Evolutionary conservation across 179 eudicot species (phyloP).

Genomic region (Carnegiea gigantea): DNA sequence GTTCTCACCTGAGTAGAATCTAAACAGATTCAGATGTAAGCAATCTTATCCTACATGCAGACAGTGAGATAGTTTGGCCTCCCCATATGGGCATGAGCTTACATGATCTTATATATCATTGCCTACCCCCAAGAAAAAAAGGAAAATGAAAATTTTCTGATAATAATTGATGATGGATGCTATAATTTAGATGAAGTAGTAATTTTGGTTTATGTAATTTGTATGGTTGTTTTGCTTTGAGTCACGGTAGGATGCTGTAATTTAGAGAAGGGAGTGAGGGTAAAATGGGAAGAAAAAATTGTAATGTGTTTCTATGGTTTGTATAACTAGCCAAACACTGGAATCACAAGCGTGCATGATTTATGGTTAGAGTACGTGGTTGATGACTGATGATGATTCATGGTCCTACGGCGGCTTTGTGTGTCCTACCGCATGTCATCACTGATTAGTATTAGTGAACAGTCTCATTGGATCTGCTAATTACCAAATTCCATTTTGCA

Average conservation of each 20-base stretch:
- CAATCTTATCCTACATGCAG: neutral
- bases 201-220: neutral
- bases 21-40: too few species aligned
- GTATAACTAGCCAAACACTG: neutral
- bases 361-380: neutral
- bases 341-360: neutral
- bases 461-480: neutral
- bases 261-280: neutral
- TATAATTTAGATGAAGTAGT: neutral
- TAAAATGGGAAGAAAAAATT: neutral
- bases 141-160: neutral
- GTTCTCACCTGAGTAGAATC: neutral
- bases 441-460: neutral
- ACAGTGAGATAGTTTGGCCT: too few species aligned
- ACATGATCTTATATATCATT: too few species aligned
- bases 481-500: too few species aligned
- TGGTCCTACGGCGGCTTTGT: neutral
- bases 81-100: too few species aligned
- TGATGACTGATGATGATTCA: neutral
- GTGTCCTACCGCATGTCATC: neutral
- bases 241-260: neutral
- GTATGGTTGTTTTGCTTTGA: neutral
- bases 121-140: too few species aligned
- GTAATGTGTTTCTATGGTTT: neutral
- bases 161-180: neutral